Conservation (phyloP, 169 alveolate genomes). For the Plasmodium malariae region DNA sequence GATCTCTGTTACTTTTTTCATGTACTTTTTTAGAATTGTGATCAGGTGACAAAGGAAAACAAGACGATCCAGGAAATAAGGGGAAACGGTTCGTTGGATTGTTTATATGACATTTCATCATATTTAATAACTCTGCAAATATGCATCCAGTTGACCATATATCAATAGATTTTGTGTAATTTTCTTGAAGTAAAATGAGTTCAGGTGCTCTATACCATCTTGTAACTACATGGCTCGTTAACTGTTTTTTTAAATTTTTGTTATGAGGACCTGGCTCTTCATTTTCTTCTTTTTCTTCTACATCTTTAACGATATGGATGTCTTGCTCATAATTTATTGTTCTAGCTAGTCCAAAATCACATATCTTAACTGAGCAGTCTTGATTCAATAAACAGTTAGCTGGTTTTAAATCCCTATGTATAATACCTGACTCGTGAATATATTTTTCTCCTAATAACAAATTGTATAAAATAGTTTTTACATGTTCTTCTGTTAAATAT, state of each 20-base stretch:
- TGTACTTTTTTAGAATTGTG: slow-evolving; percentile 85
- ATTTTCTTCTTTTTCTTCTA: slow-evolving; percentile 76
- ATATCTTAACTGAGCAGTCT: slow-evolving; percentile 98
- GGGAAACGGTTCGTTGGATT: slow-evolving; percentile 96
- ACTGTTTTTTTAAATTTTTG: slow-evolving; percentile 91
- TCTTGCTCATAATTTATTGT: slow-evolving; percentile 79
- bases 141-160: slow-evolving; percentile 99
- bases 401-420: slow-evolving; percentile 99
- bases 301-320: slow-evolving; percentile 41
- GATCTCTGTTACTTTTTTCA: slow-evolving; percentile 91
- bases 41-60: slow-evolving; percentile 97
- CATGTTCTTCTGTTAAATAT: slow-evolving; percentile 94
- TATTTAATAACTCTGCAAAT: slow-evolving; percentile 95
- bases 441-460: slow-evolving; percentile 95
- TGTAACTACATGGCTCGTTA: slow-evolving; percentile 99
- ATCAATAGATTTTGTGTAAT: slow-evolving; percentile 98
- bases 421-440: slow-evolving; percentile 95
- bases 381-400: slow-evolving; percentile 97
- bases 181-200: slow-evolving; percentile 95
- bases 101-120: slow-evolving; percentile 95
- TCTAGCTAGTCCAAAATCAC: slow-evolving; percentile 98
- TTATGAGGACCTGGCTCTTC: slow-evolving; percentile 79
- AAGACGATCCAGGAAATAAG: slow-evolving; percentile 97
- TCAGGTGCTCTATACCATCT: slow-evolving; percentile 99
- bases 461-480: slow-evolving; percentile 93